These are phyloP conservation scores for Smithsoniella earleae DNA, from an alignment of 163 green algal genomes.

Conservation along the genomic window DNA sequence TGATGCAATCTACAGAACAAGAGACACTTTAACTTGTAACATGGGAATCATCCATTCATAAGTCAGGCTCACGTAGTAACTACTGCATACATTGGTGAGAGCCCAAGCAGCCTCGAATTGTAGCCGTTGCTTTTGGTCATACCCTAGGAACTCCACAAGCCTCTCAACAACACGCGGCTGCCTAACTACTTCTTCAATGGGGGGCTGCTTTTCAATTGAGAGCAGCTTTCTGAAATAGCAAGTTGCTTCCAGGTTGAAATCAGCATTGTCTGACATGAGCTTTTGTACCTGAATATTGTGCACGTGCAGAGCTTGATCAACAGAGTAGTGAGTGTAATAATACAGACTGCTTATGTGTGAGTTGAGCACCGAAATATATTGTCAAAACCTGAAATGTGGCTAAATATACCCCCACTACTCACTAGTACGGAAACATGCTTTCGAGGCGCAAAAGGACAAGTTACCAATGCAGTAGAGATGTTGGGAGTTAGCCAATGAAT, in stretches of 20 bases:
- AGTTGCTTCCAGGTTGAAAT: slow-evolving; percentile 88
- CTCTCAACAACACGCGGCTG: slow-evolving; percentile 80
- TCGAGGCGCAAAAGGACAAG: too few species aligned
- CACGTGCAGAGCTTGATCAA: too few species aligned
- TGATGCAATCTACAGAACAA: slow-evolving; percentile 54
- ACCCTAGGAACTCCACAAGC: slow-evolving; percentile 93
- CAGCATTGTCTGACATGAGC: slow-evolving; percentile 45
- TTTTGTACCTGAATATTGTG: background rate
- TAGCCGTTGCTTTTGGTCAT: slow-evolving; percentile 74
- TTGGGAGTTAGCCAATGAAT: too few species aligned
- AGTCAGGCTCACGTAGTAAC: too few species aligned
- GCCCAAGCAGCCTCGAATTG: slow-evolving; percentile 96
- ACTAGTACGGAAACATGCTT: background rate
- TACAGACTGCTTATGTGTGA: too few species aligned
- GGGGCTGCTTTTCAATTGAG: slow-evolving; percentile 90
- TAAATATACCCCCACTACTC: too few species aligned
- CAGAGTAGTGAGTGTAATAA: too few species aligned
- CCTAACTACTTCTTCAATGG: slow-evolving; percentile 96
- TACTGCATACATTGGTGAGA: slow-evolving; percentile 83
- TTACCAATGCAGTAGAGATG: too few species aligned
- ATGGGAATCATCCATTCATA: too few species aligned
- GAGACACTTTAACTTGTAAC: too few species aligned
- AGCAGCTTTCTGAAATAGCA: slow-evolving; percentile 97
- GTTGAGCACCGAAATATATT: too few species aligned
- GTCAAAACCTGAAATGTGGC: too few species aligned